A percentile compares a stretch with the other conserved stretches of the same genome.
Evolutionary conservation across 1,139 yeast genomes (phyloP).

Genomic region (Magnusiomyces suaveolens): DNA sequence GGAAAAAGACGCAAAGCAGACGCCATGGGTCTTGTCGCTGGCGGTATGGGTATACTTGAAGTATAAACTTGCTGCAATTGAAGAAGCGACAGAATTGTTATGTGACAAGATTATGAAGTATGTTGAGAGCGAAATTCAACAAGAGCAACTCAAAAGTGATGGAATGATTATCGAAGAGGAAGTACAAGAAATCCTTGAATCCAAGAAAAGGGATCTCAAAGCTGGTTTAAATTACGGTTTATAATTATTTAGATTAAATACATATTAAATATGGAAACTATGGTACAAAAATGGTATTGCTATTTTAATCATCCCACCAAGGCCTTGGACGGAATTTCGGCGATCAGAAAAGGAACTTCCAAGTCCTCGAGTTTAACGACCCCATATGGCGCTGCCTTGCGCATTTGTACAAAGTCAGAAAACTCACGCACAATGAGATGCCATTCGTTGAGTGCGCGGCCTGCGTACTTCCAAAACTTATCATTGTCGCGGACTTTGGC

Average conservation of each 20-base stretch:
- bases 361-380: conserved; percentile 27
- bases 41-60: neutral
- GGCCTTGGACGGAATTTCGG: conserved; percentile 30
- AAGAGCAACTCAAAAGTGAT: neutral
- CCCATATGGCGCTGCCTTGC: conserved; percentile 23
- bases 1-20: neutral
- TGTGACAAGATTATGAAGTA: neutral
- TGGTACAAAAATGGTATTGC: too few species aligned
- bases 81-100: neutral
- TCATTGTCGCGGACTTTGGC: conserved; percentile 18
- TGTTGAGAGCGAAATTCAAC: neutral
- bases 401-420: conserved; percentile 41
- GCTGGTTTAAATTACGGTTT: too few species aligned
- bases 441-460: conserved; percentile 63
- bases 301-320: conserved; percentile 6
- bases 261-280: too few species aligned
- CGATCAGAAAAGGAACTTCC: conserved; percentile 38
- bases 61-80: neutral
- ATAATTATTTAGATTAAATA: too few species aligned
- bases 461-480: conserved; percentile 39
- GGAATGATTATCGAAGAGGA: neutral
- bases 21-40: neutral
- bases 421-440: conserved; percentile 46
- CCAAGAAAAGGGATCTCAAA: neutral
- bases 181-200: neutral